Evolutionary conservation across 129 eudicot genomes (phyloP).

Genomic region (Kitagawia praeruptora): DNA sequence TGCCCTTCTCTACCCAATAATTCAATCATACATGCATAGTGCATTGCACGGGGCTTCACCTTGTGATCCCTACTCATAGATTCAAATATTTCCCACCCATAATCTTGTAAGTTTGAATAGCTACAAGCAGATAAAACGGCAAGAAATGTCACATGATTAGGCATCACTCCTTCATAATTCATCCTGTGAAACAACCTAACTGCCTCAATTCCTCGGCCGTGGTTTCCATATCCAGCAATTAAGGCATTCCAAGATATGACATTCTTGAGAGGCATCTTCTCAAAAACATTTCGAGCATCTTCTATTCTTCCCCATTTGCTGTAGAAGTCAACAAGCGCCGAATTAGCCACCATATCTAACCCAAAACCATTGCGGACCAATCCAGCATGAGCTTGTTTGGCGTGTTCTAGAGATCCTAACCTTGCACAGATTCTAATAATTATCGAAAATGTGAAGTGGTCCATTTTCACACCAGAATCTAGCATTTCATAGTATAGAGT

Average conservation of each 20-base stretch:
- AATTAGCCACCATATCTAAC: constrained; percentile 66
- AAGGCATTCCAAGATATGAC: constrained; percentile 79
- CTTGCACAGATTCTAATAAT: constrained; percentile 61
- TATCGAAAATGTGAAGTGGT: constrained; percentile 73
- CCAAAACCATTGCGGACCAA: constrained; percentile 76
- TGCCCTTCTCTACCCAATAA: constrained; percentile 81
- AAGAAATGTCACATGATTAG: constrained; percentile 82
- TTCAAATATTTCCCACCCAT: constrained; percentile 66
- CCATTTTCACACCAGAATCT: constrained; percentile 73
- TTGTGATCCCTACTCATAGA: constrained; percentile 57
- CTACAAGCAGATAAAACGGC: constrained; percentile 82
- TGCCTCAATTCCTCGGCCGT: constrained; percentile 75
- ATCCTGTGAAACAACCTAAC: constrained; percentile 54
- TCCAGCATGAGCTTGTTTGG: constrained; percentile 86
- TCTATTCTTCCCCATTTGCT: constrained; percentile 91
- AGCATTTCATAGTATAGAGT: constrained; percentile 69
- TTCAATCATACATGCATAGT: constrained; percentile 85
- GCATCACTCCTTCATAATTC: constrained; percentile 50
- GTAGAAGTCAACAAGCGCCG: constrained; percentile 84
- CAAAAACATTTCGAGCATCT: constrained; percentile 67
- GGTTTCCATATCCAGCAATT: constrained; percentile 75
- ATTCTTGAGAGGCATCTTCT: constrained; percentile 65
- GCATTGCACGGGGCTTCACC: constrained; percentile 82
- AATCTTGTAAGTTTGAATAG: constrained; percentile 63
- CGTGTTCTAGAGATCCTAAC: constrained; percentile 72